Conservation (phyloP, 108 stramenopile genomes). For the Nitzschia putrida region DNA sequence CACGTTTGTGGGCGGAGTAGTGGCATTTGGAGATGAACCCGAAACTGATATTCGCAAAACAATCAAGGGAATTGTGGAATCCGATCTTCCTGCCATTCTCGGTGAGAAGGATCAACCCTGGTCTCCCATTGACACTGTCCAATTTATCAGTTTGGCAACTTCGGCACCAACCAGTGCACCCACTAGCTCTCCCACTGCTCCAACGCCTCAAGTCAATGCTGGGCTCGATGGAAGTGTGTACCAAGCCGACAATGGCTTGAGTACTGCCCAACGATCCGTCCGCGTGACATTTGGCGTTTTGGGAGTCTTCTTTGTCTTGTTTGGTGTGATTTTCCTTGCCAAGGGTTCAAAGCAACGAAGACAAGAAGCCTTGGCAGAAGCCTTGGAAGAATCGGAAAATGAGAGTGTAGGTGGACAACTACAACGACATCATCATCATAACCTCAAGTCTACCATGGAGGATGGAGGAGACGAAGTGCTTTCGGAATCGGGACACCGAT, state of each 20-base stretch:
- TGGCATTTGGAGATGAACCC: constrained; percentile 8
- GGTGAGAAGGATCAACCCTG: neutral
- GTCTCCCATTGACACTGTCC: neutral
- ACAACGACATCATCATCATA: neutral
- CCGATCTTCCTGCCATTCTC: neutral
- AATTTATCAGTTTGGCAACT: neutral
- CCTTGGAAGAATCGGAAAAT: too few relatives aligned
- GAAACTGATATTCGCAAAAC: neutral
- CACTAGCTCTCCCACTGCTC: neutral
- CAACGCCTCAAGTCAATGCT: neutral
- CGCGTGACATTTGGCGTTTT: constrained; percentile 1
- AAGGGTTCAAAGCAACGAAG: neutral
- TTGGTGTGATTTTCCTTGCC: neutral
- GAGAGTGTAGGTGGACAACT: neutral
- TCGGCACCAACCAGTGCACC: neutral
- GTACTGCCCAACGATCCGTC: neutral
- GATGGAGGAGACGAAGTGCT: neutral
- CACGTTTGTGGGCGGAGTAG: constrained; percentile 7
- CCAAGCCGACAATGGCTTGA: neutral
- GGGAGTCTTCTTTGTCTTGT: constrained; percentile 4
- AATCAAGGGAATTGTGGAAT: neutral
- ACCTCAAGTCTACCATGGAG: neutral
- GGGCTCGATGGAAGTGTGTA: neutral
- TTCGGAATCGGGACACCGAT: neutral
- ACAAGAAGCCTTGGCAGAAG: neutral